These are phyloP conservation scores for Oxyria digyna DNA, from an alignment of 148 eudicot species.

Conservation along the genomic window DNA sequence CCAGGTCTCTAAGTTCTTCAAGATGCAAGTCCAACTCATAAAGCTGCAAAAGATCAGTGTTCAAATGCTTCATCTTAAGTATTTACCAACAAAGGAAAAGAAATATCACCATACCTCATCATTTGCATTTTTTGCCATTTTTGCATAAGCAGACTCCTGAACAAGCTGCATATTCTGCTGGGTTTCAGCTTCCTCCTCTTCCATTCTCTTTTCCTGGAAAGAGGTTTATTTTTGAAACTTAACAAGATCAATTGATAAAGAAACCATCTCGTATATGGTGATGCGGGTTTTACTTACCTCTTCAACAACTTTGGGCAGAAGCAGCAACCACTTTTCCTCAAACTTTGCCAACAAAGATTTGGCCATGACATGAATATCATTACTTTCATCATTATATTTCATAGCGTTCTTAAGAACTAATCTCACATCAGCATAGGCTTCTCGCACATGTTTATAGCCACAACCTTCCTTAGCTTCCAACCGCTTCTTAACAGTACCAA, in stretches of 20 bases:
- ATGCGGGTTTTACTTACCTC: conserved; percentile 58
- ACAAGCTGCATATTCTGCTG: conserved; percentile 43
- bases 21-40: conserved; percentile 42
- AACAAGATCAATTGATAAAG: background rate
- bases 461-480: conserved; percentile 77
- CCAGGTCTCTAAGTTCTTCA: conserved; percentile 49
- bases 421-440: conserved; percentile 69
- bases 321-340: conserved; percentile 77
- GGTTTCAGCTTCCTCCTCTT: conserved; percentile 61
- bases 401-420: conserved; percentile 71
- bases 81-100: background rate
- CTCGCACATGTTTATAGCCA: conserved; percentile 78
- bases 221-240: background rate
- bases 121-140: conserved; percentile 54
- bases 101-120: conserved; percentile 41
- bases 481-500: conserved; percentile 70
- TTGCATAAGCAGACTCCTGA: conserved; percentile 60
- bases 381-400: conserved; percentile 78
- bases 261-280: background rate
- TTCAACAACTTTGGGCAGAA: conserved; percentile 72
- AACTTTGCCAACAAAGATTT: conserved; percentile 55
- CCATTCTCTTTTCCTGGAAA: conserved; percentile 52
- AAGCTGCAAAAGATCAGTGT: conserved; percentile 51
- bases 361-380: conserved; percentile 67
- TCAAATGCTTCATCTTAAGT: too few species aligned